Evolutionary conservation across 495 filamentous ascomycete species (phyloP), one percentile per base, ranked within the genome.

Genomic region (Aspergillus nanangensis): DNA sequence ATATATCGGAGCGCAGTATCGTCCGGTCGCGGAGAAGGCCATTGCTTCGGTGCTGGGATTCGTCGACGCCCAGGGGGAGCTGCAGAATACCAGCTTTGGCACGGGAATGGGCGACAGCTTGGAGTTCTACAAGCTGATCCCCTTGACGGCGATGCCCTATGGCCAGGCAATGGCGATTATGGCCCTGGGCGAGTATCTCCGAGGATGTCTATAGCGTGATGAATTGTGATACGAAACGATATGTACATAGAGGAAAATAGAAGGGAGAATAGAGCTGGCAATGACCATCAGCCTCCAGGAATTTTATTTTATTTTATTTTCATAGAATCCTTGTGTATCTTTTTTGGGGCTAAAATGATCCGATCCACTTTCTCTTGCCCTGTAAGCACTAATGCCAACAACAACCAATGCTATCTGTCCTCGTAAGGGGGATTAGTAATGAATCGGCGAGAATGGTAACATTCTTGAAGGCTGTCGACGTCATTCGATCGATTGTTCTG

Each of bases 131-230:
- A 80, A 80, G 60, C 67, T 79, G 35, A 87, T 90, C 51, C 75
- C 76, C 1, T 52, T 78, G 4, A 90, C 86, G 0, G 78, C 78
- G 35, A 89, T 89, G 85, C 85, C 83, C 19, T 88, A 87, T 55
- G 85, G 85, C 1, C 85, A 88, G 57, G 82, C 84, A 0, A 88
- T 88, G 84, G 83, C 82, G 1, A 83, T 86, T 23, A 83, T 87
- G 76, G 80, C 80, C 0, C 55, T 87, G 44, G 82, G 76, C 8
- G 84, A 88, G 60, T 81, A 82, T 46, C 53, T 84, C 48, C 66
- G 82, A 41, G 74, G 73, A 18, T 83, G 72, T 34, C 31, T 61
- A 20, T 67, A 74, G 44, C 13, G 13, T 37, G 9, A 24, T 2
- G 13, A 29, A 29, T 29, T 5, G 25, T 29, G 11, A 29, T 29